Evolutionary conservation across 768 basidiomycete species (phyloP), one percentile per base, ranked within the genome.

Genomic region (Kwoniella pini): DNA sequence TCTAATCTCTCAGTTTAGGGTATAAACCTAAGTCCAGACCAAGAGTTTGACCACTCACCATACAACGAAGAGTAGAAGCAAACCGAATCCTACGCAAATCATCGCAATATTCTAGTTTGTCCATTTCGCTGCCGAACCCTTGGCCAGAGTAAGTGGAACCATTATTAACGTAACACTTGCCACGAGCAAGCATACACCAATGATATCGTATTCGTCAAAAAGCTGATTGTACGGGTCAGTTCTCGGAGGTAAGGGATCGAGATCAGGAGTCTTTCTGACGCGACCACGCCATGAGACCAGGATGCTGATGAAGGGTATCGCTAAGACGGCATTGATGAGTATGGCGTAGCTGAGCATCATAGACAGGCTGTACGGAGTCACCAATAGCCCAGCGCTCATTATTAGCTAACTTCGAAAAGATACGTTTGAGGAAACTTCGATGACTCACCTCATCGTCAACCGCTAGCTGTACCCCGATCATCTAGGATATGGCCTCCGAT

Each of bases 301-400:
- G 19, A 57, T 48, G 33, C 44, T 48, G 21, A 57, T 48, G 45
- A 57, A 57, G 7, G 55, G 55, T 10, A 57, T 24, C 7, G 55
- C 55, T n/a, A 57, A 11, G 9, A 57, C 55, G 3, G 45, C 55
- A 33, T 57, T 57, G 55, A 57, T 57, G n/a, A 57, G n/a, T n/a
- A n/a, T n/a, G n/a, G n/a, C n/a, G n/a, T n/a, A n/a, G n/a, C n/a
- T n/a, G n/a, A n/a, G n/a, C n/a, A n/a, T n/a, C n/a, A n/a, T n/a
- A n/a, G n/a, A n/a, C n/a, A n/a, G n/a, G n/a, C n/a, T n/a, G n/a
- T n/a, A n/a, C n/a, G n/a, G n/a, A n/a, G n/a, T n/a, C n/a, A n/a
- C n/a, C n/a, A n/a, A n/a, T n/a, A n/a, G n/a, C n/a, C n/a, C n/a
- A n/a, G n/a, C n/a, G n/a, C n/a, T n/a, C n/a, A n/a, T n/a, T n/a